Evolutionary conservation across 148 eudicot species (phyloP).

Genomic region (Cornus kousa): DNA sequence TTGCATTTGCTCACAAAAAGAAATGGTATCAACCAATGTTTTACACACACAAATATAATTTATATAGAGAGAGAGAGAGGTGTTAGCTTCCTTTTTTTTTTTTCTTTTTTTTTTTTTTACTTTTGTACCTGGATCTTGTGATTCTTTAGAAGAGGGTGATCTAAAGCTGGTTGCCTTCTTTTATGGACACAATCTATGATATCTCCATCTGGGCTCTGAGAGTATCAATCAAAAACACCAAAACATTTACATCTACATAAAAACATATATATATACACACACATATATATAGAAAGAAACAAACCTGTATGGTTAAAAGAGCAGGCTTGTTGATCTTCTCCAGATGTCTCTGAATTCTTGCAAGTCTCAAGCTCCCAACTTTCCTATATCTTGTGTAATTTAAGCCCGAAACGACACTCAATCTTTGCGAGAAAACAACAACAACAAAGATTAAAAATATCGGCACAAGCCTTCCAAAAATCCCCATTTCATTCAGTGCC

Average conservation of each 20-base stretch:
- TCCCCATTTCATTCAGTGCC: constrained; percentile 38
- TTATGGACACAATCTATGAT: constrained; percentile 86
- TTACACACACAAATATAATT: neutral
- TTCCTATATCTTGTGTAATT: constrained; percentile 62
- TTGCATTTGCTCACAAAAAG: too few relatives aligned
- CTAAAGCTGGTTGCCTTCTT: constrained; percentile 86
- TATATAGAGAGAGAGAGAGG: neutral
- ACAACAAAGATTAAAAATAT: constrained; percentile 13
- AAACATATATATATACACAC: neutral
- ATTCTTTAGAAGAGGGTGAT: constrained; percentile 94
- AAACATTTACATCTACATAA: neutral
- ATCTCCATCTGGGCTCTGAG: constrained; percentile 98
- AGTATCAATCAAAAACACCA: neutral
- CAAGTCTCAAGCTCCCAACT: constrained; percentile 79
- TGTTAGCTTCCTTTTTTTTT: too few relatives aligned
- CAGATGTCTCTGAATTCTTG: constrained; percentile 77
- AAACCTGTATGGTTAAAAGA: constrained; percentile 74
- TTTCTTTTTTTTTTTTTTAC: neutral
- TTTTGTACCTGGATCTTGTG: constrained; percentile 93
- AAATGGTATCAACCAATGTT: too few relatives aligned
- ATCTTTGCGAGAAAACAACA: constrained; percentile 25
- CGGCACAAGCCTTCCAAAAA: constrained; percentile 1
- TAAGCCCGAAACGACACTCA: constrained; percentile 31
- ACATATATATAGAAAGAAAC: neutral
- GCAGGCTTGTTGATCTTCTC: constrained; percentile 73